Conservation (phyloP, 345 rosid species). For the Salix arbutifolia region DNA sequence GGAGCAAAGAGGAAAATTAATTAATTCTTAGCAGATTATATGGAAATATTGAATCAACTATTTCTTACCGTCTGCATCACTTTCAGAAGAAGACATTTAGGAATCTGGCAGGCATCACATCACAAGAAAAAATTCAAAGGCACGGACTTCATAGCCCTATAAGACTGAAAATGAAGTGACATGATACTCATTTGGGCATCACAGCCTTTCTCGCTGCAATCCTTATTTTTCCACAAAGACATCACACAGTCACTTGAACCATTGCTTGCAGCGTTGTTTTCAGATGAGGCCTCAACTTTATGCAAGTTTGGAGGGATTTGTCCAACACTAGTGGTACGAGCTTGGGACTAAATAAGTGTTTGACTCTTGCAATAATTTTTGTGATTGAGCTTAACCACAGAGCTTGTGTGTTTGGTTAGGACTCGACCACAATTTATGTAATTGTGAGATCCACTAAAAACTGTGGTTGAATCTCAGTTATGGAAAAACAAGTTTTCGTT, state of each 20-base stretch:
- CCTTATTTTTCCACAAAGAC: constrained; percentile 27
- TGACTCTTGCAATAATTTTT: too few relatives aligned
- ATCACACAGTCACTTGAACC: constrained; percentile 43
- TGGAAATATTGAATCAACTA: not conserved
- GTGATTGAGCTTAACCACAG: too few relatives aligned
- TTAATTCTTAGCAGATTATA: not conserved
- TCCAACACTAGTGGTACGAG: constrained; percentile 14
- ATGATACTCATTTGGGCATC: constrained; percentile 42
- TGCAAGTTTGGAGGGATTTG: constrained; percentile 32
- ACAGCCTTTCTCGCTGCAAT: constrained; percentile 33
- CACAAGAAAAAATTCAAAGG: not conserved
- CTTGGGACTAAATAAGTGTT: too few relatives aligned
- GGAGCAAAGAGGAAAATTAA: not conserved
- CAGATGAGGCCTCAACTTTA: constrained; percentile 43
- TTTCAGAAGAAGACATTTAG: not conserved
- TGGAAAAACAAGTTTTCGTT: too few relatives aligned
- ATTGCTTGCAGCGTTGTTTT: constrained; percentile 41
- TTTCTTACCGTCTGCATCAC: not conserved
- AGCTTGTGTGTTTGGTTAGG: too few relatives aligned
- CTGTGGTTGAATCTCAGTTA: too few relatives aligned
- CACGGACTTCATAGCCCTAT: not conserved
- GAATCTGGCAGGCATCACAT: not conserved
- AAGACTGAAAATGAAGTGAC: not conserved
- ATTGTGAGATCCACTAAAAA: too few relatives aligned
- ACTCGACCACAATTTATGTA: too few relatives aligned